These are phyloP conservation scores for Neurospora sp. DNA, from an alignment of 495 filamentous ascomycete species.

Conservation along the genomic window DNA sequence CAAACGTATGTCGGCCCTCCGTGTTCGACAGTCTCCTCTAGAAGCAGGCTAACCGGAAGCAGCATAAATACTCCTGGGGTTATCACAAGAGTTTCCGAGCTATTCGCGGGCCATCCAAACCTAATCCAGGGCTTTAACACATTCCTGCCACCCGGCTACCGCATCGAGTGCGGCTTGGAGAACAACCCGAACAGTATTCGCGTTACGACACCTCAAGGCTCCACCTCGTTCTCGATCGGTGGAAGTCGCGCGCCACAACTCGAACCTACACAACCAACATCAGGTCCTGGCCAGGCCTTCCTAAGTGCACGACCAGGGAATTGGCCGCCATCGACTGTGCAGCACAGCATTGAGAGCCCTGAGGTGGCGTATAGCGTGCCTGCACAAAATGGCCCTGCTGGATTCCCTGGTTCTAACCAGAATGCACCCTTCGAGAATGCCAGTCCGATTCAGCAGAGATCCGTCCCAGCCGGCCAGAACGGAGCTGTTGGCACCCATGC, in stretches of 20 bases:
- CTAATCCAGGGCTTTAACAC: slow-evolving; percentile 99
- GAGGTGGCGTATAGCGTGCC: slow-evolving; percentile 44
- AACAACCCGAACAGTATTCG: slow-evolving; percentile 92
- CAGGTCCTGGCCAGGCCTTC: slow-evolving; percentile 26
- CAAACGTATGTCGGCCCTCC: slow-evolving; percentile 61
- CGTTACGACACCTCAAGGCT: slow-evolving; percentile 90
- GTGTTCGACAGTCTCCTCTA: not conserved
- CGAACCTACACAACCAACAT: slow-evolving; percentile 27
- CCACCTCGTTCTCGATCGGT: slow-evolving; percentile 47
- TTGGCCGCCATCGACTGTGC: slow-evolving; percentile 41
- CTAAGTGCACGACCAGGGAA: slow-evolving; percentile 28
- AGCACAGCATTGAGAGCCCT: slow-evolving; percentile 46
- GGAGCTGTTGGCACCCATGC: slow-evolving; percentile 27
- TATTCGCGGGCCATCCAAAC: slow-evolving; percentile 93
- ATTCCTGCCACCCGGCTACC: slow-evolving; percentile 91
- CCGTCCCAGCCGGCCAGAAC: slow-evolving; percentile 70
- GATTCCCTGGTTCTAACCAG: slow-evolving; percentile 36
- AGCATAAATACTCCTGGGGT: slow-evolving; percentile 98
- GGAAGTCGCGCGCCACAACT: slow-evolving; percentile 31
- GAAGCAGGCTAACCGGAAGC: slow-evolving; percentile 9
- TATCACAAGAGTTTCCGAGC: slow-evolving; percentile 90
- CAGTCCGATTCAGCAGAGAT: slow-evolving; percentile 67
- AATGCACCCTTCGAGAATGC: slow-evolving; percentile 36
- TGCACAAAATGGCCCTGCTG: slow-evolving; percentile 32
- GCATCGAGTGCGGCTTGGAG: slow-evolving; percentile 88